Conservation (phyloP, 345 rosid genomes). For the Brassica cretica region DNA sequence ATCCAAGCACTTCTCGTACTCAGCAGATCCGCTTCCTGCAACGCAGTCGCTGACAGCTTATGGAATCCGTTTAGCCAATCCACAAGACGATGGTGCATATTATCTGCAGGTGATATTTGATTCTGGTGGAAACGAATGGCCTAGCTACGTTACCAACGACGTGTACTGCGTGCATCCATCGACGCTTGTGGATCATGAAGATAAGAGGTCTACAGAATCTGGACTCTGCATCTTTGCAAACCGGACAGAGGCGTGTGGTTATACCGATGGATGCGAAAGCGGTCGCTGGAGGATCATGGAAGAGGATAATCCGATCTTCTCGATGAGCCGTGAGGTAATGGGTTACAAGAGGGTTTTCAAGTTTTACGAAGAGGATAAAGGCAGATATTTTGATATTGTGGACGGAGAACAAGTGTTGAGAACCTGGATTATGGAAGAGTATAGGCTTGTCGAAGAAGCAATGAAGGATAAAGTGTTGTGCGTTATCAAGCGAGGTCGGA, state of each 20-base stretch:
- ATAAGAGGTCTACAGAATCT: background rate
- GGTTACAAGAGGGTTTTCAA: background rate
- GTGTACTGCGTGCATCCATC: constrained; percentile 6
- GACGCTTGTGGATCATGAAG: background rate
- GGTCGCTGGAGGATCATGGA: constrained; percentile 1
- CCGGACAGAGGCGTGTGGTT: background rate
- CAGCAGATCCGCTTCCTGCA: background rate
- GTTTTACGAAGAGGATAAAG: background rate
- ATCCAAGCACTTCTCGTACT: constrained; percentile 15
- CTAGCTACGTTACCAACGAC: background rate
- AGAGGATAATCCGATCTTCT: background rate
- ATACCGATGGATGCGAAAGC: background rate
- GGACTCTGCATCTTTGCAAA: background rate
- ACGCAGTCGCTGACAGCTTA: background rate
- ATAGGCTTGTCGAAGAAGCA: background rate
- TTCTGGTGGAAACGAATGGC: background rate
- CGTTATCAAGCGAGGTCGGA: background rate
- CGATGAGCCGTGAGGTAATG: background rate
- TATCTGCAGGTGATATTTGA: background rate
- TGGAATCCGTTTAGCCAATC: background rate
- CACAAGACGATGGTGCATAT: background rate
- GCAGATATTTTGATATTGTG: background rate
- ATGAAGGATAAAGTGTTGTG: background rate
- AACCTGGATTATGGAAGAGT: constrained; percentile 7
- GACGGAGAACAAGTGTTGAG: background rate